Evolutionary conservation across 129 eudicot genomes (phyloP), one percentile per base, ranked within the genome.

Genomic region (Flaveria trinervia): DNA sequence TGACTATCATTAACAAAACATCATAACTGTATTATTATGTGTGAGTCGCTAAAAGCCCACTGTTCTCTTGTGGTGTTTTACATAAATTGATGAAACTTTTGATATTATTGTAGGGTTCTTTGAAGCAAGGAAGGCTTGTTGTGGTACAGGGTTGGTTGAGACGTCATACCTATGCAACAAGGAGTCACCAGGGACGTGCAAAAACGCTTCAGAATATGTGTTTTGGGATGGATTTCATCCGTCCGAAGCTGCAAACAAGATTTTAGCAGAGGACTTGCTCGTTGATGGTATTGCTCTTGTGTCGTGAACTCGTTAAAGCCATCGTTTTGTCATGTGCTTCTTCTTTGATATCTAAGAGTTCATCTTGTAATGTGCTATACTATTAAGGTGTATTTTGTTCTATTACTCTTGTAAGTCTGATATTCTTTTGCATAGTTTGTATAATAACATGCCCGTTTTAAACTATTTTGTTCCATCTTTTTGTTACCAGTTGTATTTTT

Each of bases 161-260:
- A 91, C 92, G 49, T 89, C 98, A 1, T 80, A 62, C 44, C 44
- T 93, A 60, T 93, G 98, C 80, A 93, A 93, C 75, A 72, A 84
- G 18, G 72, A 85, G 65, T 88, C 97, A 7, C 84, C 85, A 1
- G 98, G 98, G 52, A 93, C 98, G 11, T 93, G 97, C 78, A 79
- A 77, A 49, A 93, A 93, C 74, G 98, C 98, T 50, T 68, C 95
- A 0, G 90, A 86, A 33, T 93, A 93, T 75, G 92, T 93, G 17
- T 93, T 93, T 56, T 93, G 98, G 98, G 98, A 93, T 30, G 95
- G 97, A 7, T 87, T 88, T 85, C 98, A 93, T 74, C 96, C 98
- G 0, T 77, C 98, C 0, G 91, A 93, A 80, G 93, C 98, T 44
- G 94, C 97, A 69, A 93, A 93, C 78, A 85, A 80, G 57, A 66